These are phyloP conservation scores for Arachis monticola DNA, from an alignment of 331 rosid genomes.

Conservation along the genomic window DNA sequence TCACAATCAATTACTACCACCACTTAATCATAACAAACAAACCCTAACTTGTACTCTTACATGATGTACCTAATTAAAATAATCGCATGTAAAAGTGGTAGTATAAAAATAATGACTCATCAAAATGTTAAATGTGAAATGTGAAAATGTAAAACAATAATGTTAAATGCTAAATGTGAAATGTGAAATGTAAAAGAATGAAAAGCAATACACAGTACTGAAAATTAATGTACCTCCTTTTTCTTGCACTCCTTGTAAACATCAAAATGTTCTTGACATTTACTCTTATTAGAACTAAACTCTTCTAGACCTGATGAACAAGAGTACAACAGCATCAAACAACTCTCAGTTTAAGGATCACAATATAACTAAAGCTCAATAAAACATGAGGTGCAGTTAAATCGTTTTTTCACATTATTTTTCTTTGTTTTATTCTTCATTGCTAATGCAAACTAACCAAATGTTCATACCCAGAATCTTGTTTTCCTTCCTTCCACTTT, in stretches of 20 bases:
- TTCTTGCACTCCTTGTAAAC: conserved; percentile 97
- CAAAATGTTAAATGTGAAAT: conserved; percentile 4
- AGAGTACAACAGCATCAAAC: conserved; percentile 11
- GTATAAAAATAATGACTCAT: not conserved
- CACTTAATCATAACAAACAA: not conserved
- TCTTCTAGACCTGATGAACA: conserved; percentile 79
- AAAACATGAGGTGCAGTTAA: not conserved
- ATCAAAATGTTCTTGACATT: conserved; percentile 92
- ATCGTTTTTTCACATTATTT: not conserved
- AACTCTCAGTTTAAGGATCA: not conserved
- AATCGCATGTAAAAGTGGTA: not conserved
- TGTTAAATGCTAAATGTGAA: not conserved
- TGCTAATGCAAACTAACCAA: not conserved
- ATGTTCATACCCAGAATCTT: not conserved
- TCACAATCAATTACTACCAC: conserved; percentile 6
- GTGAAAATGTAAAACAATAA: conserved; percentile 9
- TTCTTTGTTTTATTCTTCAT: not conserved
- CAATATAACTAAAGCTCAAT: not conserved
- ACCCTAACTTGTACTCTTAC: conserved; percentile 12
- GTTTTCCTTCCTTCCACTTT: not conserved
- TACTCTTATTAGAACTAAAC: conserved; percentile 69
- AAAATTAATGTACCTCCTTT: conserved; percentile 69
- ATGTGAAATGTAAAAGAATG: conserved; percentile 19
- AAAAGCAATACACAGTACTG: conserved; percentile 7
- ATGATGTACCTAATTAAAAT: not conserved